Evolutionary conservation across 257 asterid genomes (phyloP), one percentile per base, ranked within the genome.

Genomic region (Ilex aquifolium): DNA sequence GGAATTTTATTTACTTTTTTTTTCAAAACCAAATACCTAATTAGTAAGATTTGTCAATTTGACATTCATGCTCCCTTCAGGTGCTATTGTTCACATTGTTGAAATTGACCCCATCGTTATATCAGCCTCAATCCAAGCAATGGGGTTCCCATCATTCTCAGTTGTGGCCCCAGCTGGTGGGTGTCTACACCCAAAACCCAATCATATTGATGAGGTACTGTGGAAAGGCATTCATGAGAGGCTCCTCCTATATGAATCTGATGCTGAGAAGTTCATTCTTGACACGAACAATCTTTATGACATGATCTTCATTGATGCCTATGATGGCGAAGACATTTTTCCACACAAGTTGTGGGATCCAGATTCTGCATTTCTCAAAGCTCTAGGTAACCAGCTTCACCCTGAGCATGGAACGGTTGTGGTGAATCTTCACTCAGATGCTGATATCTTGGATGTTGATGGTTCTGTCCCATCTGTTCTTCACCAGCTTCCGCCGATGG

Each of bases 181-280:
- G 44, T 85, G 83, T 17, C 79, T 78, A 9, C 27, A 57, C 74
- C 59, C 79, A 27, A 71, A 65, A 15, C 81, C 85, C 46, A 63
- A 70, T 29, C 81, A 72, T 2, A 56, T 77, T 4, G 78, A 82
- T 31, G 83, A 83, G 62, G 67, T 82, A 13, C 54, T 83, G 14
- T 90, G 96, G 97, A 81, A 70, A 79, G 97, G 97, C 66, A 73
- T 79, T 62, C 96, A 84, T 7, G 96, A 88, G 70, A 84, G 97
- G 57, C 73, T 90, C 15, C 75, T 63, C 21, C 53, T 90, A 60
- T 74, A 79, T 10, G 81, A 76, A 50, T 76, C 85, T 32, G 97
- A 88, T 55, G 97, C 95, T 0, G 97, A 90, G 75, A 81, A 80
- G 61, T 90, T 90, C 65, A 76, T 90, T 63, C 69, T 72, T 4